Evolutionary conservation across 2,329 filamentous ascomycete species (phyloP).

Genomic region (Pezicula rhizophila): DNA sequence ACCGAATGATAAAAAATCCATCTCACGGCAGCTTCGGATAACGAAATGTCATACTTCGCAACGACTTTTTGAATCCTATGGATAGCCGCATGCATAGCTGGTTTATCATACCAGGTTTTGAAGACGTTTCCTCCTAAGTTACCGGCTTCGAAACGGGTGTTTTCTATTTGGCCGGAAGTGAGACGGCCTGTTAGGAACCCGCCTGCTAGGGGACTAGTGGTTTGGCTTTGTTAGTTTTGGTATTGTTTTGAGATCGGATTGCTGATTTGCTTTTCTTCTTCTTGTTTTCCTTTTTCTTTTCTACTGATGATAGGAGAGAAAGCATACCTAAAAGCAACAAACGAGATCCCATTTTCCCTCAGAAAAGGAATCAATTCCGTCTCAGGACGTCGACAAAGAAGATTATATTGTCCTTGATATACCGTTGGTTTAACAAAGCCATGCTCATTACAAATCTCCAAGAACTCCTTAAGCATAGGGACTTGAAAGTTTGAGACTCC

Average conservation of each 20-base stretch:
- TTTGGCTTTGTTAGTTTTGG: not conserved
- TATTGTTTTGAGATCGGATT: too few species aligned
- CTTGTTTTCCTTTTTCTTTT: too few species aligned
- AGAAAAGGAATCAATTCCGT: not conserved
- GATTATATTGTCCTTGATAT: conserved; percentile 26
- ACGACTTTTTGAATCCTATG: conserved; percentile 32
- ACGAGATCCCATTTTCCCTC: not conserved
- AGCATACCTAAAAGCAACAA: not conserved
- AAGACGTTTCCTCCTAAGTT: not conserved
- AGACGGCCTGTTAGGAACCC: conserved; percentile 35
- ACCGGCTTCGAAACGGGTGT: not conserved
- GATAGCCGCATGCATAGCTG: conserved; percentile 28
- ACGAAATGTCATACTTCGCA: conserved; percentile 33
- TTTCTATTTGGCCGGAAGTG: not conserved
- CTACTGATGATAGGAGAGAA: too few species aligned
- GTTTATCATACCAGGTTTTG: conserved; percentile 14
- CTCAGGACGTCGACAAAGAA: not conserved
- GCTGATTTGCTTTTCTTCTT: too few species aligned
- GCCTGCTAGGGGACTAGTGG: conserved; percentile 27
- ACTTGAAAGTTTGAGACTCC: conserved; percentile 24
- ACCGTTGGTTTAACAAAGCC: conserved; percentile 24
- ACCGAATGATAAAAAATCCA: conserved; percentile 32
- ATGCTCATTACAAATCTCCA: conserved; percentile 19
- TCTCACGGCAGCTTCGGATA: conserved; percentile 32
- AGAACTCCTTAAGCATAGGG: conserved; percentile 14